These are phyloP conservation scores for Colletotrichum tamarilloi DNA, from an alignment of 2,329 filamentous ascomycete genomes.

Conservation along the genomic window DNA sequence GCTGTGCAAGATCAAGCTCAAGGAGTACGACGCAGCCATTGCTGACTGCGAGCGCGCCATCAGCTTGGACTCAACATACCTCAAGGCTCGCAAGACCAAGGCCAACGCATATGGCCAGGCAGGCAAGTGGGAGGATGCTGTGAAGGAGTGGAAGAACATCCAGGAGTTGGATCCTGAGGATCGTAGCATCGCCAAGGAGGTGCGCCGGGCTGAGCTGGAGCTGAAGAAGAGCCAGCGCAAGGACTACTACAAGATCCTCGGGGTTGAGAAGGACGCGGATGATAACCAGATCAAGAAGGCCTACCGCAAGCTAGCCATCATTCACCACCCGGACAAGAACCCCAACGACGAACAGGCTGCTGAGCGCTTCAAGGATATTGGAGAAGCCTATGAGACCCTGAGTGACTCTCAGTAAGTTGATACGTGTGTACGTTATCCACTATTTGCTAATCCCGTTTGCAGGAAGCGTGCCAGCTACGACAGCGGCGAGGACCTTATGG, in stretches of 20 bases:
- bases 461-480: constrained; percentile 93
- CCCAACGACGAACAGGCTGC: constrained; percentile 85
- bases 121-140: constrained; percentile 91
- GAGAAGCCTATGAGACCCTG: constrained; percentile 95
- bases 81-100: constrained; percentile 92
- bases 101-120: constrained; percentile 88
- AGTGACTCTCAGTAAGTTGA: constrained; percentile 87
- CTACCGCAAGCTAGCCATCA: constrained; percentile 93
- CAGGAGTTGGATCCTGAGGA: constrained; percentile 87
- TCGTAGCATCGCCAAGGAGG: constrained; percentile 82
- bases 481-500: constrained; percentile 89
- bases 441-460: constrained; percentile 47
- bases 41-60: constrained; percentile 88
- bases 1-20: constrained; percentile 83
- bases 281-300: constrained; percentile 94
- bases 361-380: constrained; percentile 96
- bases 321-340: constrained; percentile 98
- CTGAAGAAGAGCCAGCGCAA: constrained; percentile 98
- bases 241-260: constrained; percentile 98
- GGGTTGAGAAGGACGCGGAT: constrained; percentile 84
- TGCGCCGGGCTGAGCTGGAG: constrained; percentile 91
- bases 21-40: constrained; percentile 85
- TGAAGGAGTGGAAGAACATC: constrained; percentile 89
- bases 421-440: background rate
- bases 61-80: constrained; percentile 83